phyloP scores from a whole-genome alignment of 176 grass and related monocot genomes.

The Lolium rigidum region DNA sequence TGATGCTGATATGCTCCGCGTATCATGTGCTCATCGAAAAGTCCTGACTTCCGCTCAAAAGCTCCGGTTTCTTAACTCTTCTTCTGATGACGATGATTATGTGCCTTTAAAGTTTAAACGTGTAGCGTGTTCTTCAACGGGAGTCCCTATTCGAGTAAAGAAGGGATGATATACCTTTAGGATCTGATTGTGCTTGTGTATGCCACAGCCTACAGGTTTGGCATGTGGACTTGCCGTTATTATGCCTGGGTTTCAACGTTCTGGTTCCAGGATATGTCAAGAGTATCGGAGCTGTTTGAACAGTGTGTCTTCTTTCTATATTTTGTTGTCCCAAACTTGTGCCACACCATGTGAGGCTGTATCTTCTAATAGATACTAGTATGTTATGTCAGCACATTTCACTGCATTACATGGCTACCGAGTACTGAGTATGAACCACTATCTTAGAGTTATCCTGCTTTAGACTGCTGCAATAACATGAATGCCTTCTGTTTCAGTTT shows the following conservation, averaged over 20 bases:
- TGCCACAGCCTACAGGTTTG: neutral
- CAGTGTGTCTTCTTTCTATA: neutral
- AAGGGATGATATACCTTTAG: constrained; percentile 1
- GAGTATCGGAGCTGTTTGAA: neutral
- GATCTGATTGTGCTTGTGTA: neutral
- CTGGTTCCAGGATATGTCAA: neutral
- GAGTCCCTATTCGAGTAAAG: neutral
- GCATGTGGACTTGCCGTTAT: neutral
- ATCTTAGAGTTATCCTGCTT: neutral
- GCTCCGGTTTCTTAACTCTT: neutral
- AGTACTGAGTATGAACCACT: neutral
- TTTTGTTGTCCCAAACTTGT: neutral
- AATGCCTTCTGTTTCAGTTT: neutral
- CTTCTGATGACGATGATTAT: neutral
- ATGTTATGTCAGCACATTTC: neutral
- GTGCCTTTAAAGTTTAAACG: neutral
- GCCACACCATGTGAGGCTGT: neutral
- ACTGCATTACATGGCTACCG: neutral
- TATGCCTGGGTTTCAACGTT: neutral
- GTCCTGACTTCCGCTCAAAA: neutral
- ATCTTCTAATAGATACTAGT: neutral
- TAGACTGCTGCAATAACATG: neutral
- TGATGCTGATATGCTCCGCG: neutral
- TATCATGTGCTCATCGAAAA: neutral
- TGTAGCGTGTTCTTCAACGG: neutral